These are phyloP conservation scores for Cladosporium sphaerospermum DNA, from an alignment of 2,329 filamentous ascomycete genomes.

Conservation along the genomic window DNA sequence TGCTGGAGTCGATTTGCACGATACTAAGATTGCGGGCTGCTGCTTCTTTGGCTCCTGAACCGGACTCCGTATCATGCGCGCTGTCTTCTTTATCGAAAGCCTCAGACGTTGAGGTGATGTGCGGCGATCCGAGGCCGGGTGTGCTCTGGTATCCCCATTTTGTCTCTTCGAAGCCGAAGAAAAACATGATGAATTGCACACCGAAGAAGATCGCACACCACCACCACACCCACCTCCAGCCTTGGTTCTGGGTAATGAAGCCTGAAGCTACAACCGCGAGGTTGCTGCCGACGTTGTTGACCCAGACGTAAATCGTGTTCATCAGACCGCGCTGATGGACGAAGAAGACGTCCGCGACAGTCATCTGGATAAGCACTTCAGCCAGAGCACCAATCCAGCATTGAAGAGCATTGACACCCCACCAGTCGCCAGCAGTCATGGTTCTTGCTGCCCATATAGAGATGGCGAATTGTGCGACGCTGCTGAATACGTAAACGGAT, in stretches of 20 bases:
- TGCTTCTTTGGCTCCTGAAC: neutral
- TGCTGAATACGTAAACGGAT: constrained; percentile 45
- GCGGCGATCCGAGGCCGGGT: constrained; percentile 2
- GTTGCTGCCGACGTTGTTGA: constrained; percentile 30
- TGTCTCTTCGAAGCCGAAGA: constrained; percentile 41
- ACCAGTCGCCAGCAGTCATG: constrained; percentile 38
- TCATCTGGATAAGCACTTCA: constrained; percentile 49
- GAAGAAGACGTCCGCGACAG: constrained; percentile 41
- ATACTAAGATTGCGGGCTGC: constrained; percentile 17
- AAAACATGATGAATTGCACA: constrained; percentile 33
- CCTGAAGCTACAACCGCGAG: constrained; percentile 38
- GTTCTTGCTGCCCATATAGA: constrained; percentile 45
- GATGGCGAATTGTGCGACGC: constrained; percentile 42
- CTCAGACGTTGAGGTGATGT: constrained; percentile 11
- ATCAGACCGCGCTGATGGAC: constrained; percentile 41
- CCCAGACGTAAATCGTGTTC: constrained; percentile 44
- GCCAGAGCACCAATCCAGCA: constrained; percentile 43
- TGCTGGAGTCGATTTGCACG: constrained; percentile 24
- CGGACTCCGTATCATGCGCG: constrained; percentile 9
- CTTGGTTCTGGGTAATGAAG: constrained; percentile 36
- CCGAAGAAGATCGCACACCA: constrained; percentile 39
- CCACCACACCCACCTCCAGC: constrained; percentile 49
- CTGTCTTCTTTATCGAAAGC: no score
- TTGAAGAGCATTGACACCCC: constrained; percentile 38
- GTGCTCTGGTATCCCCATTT: constrained; percentile 18